phyloP scores from a whole-genome alignment of 2,329 filamentous ascomycete species.

The Colletotrichum ledebouriae region DNA sequence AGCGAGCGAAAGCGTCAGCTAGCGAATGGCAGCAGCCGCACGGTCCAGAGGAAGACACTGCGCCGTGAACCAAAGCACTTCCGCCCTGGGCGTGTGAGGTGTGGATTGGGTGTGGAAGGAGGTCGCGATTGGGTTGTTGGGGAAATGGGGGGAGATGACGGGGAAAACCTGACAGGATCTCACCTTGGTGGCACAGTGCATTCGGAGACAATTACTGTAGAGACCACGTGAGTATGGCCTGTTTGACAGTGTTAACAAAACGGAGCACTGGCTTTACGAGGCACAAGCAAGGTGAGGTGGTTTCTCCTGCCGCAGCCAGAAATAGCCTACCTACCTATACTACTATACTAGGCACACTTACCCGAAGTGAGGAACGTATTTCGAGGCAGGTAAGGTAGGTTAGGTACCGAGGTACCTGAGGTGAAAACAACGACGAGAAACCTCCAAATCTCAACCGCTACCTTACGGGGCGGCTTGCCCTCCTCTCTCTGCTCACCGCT shows the following conservation, averaged over 20 bases:
- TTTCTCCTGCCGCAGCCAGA: slow-evolving; percentile 2
- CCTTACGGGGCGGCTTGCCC: too few species aligned
- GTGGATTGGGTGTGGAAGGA: slow-evolving; percentile 8
- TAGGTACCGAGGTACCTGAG: not conserved
- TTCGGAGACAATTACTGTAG: not conserved
- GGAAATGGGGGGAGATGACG: slow-evolving; percentile 11
- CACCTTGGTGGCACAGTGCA: not conserved
- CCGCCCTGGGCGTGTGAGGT: not conserved
- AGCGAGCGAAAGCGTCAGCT: slow-evolving; percentile 11
- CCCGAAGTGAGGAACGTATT: too few species aligned
- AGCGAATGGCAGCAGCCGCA: slow-evolving; percentile 16
- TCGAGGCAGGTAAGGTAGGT: not conserved
- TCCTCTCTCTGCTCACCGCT: slow-evolving; percentile 11
- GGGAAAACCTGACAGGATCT: slow-evolving; percentile 15
- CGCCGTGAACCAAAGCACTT: not conserved
- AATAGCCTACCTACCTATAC: not conserved
- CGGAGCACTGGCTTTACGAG: too few species aligned
- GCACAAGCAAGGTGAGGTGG: slow-evolving; percentile 7
- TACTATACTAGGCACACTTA: too few species aligned
- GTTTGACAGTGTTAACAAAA: not conserved
- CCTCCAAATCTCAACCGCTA: slow-evolving; percentile 6
- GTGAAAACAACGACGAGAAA: not conserved
- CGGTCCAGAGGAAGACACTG: slow-evolving; percentile 9
- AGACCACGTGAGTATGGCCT: not conserved
- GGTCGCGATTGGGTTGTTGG: slow-evolving; percentile 36